A percentile compares a stretch with the other conserved stretches of the same genome.
Evolutionary conservation across 2,329 filamentous ascomycete genomes (phyloP).

Genomic region (Epichloe scottii): DNA sequence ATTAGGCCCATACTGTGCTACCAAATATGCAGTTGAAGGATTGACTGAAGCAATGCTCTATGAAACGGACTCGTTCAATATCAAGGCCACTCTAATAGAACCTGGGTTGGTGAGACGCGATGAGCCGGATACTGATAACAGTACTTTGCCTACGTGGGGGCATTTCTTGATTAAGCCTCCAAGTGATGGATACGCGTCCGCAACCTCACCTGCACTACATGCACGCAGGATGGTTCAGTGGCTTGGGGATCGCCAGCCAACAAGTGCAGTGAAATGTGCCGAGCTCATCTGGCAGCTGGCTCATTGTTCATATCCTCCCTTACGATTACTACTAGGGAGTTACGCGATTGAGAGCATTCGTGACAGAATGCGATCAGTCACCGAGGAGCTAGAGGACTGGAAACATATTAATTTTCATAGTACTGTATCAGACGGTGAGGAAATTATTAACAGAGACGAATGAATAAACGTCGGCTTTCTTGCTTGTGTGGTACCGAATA

Average conservation of each 20-base stretch:
- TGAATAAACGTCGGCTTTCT: too few relatives aligned
- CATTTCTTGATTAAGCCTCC: constrained; percentile 85
- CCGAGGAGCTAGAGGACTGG: constrained; percentile 91
- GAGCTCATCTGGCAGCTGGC: constrained; percentile 91
- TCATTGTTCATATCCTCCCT: constrained; percentile 86
- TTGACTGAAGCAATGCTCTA: constrained; percentile 95
- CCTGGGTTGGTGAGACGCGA: constrained; percentile 81
- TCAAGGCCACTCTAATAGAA: constrained; percentile 88
- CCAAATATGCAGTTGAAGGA: constrained; percentile 93
- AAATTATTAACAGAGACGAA: neutral
- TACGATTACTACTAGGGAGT: constrained; percentile 75
- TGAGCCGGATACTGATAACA: constrained; percentile 48
- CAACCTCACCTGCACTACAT: constrained; percentile 75
- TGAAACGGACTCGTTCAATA: constrained; percentile 80
- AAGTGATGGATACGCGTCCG: constrained; percentile 65
- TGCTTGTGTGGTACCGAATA: too few relatives aligned
- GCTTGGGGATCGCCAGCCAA: constrained; percentile 85
- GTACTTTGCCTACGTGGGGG: constrained; percentile 66
- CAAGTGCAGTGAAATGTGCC: constrained; percentile 82
- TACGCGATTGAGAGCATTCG: constrained; percentile 95
- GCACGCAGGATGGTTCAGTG: constrained; percentile 87
- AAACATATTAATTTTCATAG: constrained; percentile 64
- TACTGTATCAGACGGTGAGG: neutral
- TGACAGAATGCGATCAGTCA: constrained; percentile 78
- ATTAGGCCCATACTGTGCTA: constrained; percentile 86